Percentiles rank a stretch among this genome's conserved stretches.
Conservation (phyloP, 805 yeast genomes). For the Kuraishia ogatae region DNA sequence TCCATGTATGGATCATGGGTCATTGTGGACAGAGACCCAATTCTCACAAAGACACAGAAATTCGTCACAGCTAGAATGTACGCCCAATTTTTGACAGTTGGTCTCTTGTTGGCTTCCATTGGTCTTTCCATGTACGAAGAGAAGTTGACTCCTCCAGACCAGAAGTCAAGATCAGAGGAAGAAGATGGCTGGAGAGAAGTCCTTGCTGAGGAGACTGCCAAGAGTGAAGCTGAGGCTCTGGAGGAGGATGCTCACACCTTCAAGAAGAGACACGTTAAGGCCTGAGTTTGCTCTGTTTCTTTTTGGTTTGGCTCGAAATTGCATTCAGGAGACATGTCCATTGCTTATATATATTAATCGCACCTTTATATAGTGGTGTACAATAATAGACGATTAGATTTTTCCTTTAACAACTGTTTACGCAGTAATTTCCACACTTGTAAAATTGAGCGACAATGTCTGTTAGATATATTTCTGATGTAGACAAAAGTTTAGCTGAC, state of each 20-base stretch:
- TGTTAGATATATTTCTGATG: background rate
- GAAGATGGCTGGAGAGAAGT: constrained; percentile 39
- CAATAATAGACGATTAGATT: too few species aligned
- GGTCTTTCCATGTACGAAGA: constrained; percentile 59
- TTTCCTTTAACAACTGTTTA: too few species aligned
- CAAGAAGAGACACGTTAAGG: constrained; percentile 1
- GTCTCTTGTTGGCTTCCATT: constrained; percentile 59
- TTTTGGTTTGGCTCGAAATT: too few species aligned
- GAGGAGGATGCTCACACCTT: background rate
- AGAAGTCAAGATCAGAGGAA: constrained; percentile 22
- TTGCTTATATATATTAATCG: too few species aligned
- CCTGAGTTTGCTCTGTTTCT: too few species aligned
- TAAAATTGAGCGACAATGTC: too few species aligned
- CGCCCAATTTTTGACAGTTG: constrained; percentile 77
- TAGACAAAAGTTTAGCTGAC: background rate
- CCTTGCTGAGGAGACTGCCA: constrained; percentile 2
- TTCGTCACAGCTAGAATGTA: constrained; percentile 87
- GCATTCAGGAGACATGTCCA: background rate
- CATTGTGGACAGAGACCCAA: constrained; percentile 60
- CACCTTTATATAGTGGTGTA: too few species aligned
- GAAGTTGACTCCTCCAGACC: constrained; percentile 31
- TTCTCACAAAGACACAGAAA: constrained; percentile 70
- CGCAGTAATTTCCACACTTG: too few species aligned
- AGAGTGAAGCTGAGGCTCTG: background rate
- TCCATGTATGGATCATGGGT: constrained; percentile 77